phyloP scores from a whole-genome alignment of 306 rosid species.

The Dryas octopetala region DNA sequence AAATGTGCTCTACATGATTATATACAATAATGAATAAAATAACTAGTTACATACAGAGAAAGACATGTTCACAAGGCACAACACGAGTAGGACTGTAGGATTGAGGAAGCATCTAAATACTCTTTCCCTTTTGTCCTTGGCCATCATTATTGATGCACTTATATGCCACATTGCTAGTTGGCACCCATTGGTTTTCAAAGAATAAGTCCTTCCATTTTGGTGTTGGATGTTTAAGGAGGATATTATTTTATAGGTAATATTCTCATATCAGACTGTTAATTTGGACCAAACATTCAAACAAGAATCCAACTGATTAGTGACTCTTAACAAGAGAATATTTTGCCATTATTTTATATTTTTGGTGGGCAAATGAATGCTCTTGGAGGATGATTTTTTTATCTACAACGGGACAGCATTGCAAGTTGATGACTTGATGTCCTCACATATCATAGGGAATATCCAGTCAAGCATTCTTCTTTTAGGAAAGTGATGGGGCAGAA shows the following conservation, averaged over 20 bases:
- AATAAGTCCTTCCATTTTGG: neutral
- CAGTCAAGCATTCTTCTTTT: neutral
- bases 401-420: neutral
- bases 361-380: constrained; percentile 3
- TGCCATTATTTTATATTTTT: neutral
- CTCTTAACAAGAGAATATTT: constrained; percentile 7
- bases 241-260: neutral
- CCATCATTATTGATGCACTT: constrained; percentile 14
- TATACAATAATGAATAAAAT: neutral
- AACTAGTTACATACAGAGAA: neutral
- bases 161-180: constrained; percentile 1
- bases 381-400: neutral
- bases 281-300: neutral
- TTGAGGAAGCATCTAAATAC: neutral
- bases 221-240: neutral
- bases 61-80: neutral
- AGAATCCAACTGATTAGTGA: neutral
- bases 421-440: constrained; percentile 17
- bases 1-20: neutral
- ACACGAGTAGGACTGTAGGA: neutral
- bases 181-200: constrained; percentile 4
- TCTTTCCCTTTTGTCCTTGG: neutral
- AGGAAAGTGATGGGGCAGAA: constrained; percentile 16
- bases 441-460: constrained; percentile 11
- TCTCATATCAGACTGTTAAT: neutral